Conservation (phyloP, 75 land plant species). For the Ceratopteris richardii region DNA sequence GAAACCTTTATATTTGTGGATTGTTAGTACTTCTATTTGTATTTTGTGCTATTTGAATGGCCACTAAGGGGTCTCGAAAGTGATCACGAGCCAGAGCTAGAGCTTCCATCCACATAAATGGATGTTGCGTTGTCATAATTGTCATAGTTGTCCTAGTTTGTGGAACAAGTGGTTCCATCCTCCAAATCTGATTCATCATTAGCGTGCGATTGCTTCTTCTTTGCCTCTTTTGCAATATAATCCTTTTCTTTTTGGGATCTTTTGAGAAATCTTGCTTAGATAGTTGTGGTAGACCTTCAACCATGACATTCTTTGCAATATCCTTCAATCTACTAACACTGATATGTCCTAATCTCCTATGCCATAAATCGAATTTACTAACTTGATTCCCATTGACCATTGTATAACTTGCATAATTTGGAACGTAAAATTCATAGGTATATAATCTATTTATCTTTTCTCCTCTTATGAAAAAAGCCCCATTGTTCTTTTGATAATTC, state of each 20-base stretch:
- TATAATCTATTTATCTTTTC: no score
- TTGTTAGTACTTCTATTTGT: not conserved
- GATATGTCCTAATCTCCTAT: no score
- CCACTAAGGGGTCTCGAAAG: not conserved
- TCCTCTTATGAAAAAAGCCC: no score
- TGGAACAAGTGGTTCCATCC: not conserved
- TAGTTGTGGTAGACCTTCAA: no score
- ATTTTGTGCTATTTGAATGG: not conserved
- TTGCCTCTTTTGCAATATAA: not conserved
- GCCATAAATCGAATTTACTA: no score
- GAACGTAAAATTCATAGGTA: no score
- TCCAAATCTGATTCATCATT: not conserved
- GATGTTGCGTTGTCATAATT: not conserved
- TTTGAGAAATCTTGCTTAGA: no score
- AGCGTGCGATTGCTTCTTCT: not conserved
- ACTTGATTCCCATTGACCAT: no score
- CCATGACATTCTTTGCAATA: no score
- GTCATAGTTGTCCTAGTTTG: not conserved
- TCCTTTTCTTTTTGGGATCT: slow-evolving; percentile 10
- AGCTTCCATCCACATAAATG: not conserved
- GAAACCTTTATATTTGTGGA: not conserved
- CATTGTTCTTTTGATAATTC: no score
- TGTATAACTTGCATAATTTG: no score
- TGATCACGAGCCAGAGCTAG: not conserved
- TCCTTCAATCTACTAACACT: no score